Evolutionary conservation across 805 yeast genomes (phyloP).

Genomic region (Saccharomycopsis malanga): DNA sequence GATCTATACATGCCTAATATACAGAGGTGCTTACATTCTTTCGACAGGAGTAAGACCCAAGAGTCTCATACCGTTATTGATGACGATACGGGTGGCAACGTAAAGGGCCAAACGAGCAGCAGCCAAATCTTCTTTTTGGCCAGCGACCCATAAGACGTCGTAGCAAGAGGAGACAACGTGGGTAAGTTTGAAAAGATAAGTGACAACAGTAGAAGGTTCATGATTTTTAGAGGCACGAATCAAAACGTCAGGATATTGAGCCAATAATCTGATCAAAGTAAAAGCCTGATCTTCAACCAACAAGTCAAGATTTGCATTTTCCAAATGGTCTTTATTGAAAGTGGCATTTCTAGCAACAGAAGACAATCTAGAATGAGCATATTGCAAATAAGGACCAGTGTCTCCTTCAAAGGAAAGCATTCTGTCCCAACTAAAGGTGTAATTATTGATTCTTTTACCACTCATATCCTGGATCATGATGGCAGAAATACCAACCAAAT

Average conservation of each 20-base stretch:
- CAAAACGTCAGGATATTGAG: constrained; percentile 87
- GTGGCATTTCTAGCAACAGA: constrained; percentile 85
- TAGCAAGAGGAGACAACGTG: constrained; percentile 96
- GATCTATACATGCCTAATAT: too few species aligned
- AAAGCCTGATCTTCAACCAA: constrained; percentile 67
- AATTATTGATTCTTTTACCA: constrained; percentile 92
- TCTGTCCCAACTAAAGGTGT: constrained; percentile 95
- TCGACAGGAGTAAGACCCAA: constrained; percentile 97
- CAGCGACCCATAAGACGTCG: constrained; percentile 93
- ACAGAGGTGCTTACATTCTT: constrained; percentile 90
- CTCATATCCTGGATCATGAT: constrained; percentile 99
- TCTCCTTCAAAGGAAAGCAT: constrained; percentile 98
- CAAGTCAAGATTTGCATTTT: constrained; percentile 49
- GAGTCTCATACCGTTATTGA: constrained; percentile 81
- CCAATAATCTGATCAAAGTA: constrained; percentile 65
- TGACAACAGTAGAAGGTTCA: constrained; percentile 92
- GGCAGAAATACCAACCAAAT: constrained; percentile 91
- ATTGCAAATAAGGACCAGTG: constrained; percentile 97
- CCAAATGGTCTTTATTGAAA: constrained; percentile 37
- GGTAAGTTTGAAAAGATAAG: constrained; percentile 84
- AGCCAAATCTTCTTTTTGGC: constrained; percentile 83
- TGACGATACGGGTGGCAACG: constrained; percentile 80
- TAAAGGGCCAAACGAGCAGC: constrained; percentile 88
- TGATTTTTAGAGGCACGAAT: constrained; percentile 74
- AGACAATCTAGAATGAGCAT: constrained; percentile 94